phyloP scores from a whole-genome alignment of 2,329 filamentous ascomycete species.

The Alternaria triticina region DNA sequence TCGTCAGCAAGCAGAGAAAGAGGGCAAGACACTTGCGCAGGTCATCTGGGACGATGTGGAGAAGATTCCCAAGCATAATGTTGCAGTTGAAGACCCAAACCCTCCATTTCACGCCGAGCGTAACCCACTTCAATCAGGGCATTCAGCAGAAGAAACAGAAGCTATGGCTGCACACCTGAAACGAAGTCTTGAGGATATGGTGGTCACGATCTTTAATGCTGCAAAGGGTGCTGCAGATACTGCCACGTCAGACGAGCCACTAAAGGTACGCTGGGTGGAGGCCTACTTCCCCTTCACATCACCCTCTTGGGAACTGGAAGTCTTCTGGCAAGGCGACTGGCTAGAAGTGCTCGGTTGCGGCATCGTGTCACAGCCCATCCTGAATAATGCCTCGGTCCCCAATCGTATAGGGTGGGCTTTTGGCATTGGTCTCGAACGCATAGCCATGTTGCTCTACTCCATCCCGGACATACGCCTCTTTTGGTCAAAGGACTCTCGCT shows the following conservation, averaged over 20 bases:
- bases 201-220: constrained; percentile 84
- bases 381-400: constrained; percentile 77
- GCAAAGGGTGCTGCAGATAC: constrained; percentile 67
- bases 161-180: constrained; percentile 87
- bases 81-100: constrained; percentile 83
- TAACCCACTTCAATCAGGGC: constrained; percentile 83
- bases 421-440: constrained; percentile 89
- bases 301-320: constrained; percentile 94
- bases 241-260: constrained; percentile 63
- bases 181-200: constrained; percentile 84
- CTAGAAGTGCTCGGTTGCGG: constrained; percentile 95
- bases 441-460: constrained; percentile 96
- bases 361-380: constrained; percentile 81
- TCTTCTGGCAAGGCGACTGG: constrained; percentile 94
- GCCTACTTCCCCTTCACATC: constrained; percentile 98
- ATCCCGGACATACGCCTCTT: constrained; percentile 97
- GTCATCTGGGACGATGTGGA: constrained; percentile 74
- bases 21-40: constrained; percentile 58
- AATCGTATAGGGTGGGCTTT: constrained; percentile 91
- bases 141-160: constrained; percentile 78
- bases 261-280: constrained; percentile 92
- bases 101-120: constrained; percentile 76
- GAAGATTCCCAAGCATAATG: constrained; percentile 72
- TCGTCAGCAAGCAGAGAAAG: constrained; percentile 62
- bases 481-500: constrained; percentile 86